These are phyloP conservation scores for Narthecium ossifragum DNA, from an alignment of 106 monocot genomes.

Conservation along the genomic window DNA sequence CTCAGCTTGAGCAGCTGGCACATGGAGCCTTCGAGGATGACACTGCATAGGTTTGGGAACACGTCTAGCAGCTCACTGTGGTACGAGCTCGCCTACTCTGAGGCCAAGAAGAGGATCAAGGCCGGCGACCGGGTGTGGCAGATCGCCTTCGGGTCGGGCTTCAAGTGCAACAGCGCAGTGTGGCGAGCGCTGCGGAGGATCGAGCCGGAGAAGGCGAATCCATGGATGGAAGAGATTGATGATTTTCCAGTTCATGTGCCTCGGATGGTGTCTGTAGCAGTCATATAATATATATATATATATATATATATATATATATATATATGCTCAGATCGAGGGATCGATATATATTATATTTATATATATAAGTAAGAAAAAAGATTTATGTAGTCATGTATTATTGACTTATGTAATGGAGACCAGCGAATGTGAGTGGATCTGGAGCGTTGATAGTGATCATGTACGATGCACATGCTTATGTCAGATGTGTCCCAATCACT, in stretches of 20 bases:
- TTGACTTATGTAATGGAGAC: no score
- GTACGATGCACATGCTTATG: no score
- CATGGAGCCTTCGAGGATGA: conserved; percentile 14
- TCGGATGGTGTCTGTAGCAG: not conserved
- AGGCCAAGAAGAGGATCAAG: conserved; percentile 10
- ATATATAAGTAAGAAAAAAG: no score
- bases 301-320: no score
- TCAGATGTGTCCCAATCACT: no score
- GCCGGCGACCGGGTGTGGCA: conserved; percentile 5
- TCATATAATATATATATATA: no score
- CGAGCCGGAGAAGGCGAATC: conserved; percentile 1
- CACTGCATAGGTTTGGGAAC: conserved; percentile 12
- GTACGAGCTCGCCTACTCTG: conserved; percentile 7
- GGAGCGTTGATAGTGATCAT: no score
- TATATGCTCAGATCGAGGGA: no score
- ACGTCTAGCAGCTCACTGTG: conserved; percentile 8
- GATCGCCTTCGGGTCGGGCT: conserved; percentile 3
- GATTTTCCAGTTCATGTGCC: conserved; percentile 5
- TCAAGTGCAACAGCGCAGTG: conserved; percentile 15
- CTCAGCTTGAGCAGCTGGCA: not conserved
- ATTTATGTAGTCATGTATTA: no score
- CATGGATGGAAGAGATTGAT: conserved; percentile 8
- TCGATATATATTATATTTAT: no score
- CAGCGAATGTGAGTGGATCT: no score
- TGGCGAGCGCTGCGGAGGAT: conserved; percentile 1